These are phyloP conservation scores for Myxozyma lipomycoides DNA, from an alignment of 805 yeast species.

Conservation along the genomic window DNA sequence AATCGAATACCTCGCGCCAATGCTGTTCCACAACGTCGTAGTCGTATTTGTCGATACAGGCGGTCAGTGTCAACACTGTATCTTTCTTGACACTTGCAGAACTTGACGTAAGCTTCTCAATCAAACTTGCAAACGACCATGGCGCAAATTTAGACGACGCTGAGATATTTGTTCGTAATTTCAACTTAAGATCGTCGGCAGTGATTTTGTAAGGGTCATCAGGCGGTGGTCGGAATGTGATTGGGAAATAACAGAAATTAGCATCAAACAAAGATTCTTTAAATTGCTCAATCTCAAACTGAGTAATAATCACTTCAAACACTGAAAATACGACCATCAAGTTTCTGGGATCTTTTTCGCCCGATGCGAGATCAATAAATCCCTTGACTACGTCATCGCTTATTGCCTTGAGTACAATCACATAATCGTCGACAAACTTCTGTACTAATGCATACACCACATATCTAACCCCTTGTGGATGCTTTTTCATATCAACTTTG, in stretches of 20 bases:
- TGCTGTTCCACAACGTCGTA: constrained; percentile 48
- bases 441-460: constrained; percentile 51
- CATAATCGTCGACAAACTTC: not conserved
- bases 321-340: constrained; percentile 64
- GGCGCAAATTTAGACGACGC: constrained; percentile 60
- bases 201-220: constrained; percentile 80
- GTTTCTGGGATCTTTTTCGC: constrained; percentile 94
- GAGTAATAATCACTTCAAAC: constrained; percentile 46
- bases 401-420: constrained; percentile 25
- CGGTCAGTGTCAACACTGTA: constrained; percentile 57
- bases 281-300: constrained; percentile 40
- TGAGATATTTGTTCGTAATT: constrained; percentile 58
- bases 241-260: constrained; percentile 93
- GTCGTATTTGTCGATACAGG: constrained; percentile 54
- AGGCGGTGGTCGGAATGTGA: constrained; percentile 83
- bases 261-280: constrained; percentile 69
- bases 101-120: constrained; percentile 76
- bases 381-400: constrained; percentile 49
- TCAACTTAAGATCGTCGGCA: constrained; percentile 60
- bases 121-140: constrained; percentile 69
- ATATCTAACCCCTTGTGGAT: constrained; percentile 45
- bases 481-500: constrained; percentile 35
- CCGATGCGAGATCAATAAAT: constrained; percentile 66
- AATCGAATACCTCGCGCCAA: constrained; percentile 81
- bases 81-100: constrained; percentile 69